Evolutionary conservation across 352 stramenopile species (phyloP).

Genomic region (Plasmopara halstedii): DNA sequence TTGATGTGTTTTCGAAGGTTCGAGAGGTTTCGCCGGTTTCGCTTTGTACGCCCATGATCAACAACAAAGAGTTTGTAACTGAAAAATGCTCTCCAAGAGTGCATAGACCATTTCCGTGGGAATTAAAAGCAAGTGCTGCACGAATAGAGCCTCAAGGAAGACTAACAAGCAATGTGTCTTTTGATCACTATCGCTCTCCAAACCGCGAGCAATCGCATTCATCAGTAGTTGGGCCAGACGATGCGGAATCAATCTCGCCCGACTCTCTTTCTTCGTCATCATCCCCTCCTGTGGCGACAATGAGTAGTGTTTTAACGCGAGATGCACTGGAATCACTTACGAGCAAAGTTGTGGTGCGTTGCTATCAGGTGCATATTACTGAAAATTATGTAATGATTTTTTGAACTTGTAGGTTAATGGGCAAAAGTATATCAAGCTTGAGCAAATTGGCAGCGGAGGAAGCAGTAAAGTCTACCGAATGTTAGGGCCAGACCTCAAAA

Average conservation of each 20-base stretch:
- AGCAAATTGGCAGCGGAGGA: constrained; percentile 94
- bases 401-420: constrained; percentile 71
- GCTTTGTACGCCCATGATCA: neutral
- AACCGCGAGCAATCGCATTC: constrained; percentile 35
- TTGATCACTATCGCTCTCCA: constrained; percentile 39
- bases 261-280: constrained; percentile 50
- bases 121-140: constrained; percentile 3
- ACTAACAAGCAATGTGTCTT: constrained; percentile 1
- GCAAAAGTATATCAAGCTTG: constrained; percentile 91
- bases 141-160: neutral
- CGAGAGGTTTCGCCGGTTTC: neutral
- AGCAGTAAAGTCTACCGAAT: constrained; percentile 97
- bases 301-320: constrained; percentile 15
- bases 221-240: constrained; percentile 9
- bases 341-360: constrained; percentile 48
- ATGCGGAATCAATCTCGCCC: constrained; percentile 34
- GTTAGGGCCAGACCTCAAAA: constrained; percentile 87
- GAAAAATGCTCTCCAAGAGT: constrained; percentile 8
- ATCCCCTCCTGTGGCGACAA: constrained; percentile 32
- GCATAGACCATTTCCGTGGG: constrained; percentile 6
- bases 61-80: neutral
- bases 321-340: constrained; percentile 49
- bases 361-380: neutral
- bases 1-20: neutral
- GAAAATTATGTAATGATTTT: constrained; percentile 2